Conservation (phyloP, 352 stramenopile species). For the Phytophthora pluvialis region DNA sequence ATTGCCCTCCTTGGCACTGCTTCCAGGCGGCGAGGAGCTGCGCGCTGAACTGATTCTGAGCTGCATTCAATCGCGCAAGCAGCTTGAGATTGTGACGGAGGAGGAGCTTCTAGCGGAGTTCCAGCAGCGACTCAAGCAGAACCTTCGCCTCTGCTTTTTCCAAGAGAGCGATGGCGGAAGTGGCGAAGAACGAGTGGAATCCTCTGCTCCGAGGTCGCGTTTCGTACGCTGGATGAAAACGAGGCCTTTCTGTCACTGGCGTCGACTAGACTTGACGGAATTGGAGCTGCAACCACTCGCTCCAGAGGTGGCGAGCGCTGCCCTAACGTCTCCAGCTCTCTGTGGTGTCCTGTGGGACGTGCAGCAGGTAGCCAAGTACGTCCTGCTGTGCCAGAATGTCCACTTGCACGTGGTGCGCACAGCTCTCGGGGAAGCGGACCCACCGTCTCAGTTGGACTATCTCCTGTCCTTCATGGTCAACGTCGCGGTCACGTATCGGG, state of each 20-base stretch:
- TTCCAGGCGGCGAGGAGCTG: conserved; percentile 37
- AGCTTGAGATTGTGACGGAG: conserved; percentile 46
- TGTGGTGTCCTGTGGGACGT: conserved; percentile 12
- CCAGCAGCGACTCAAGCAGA: conserved; percentile 35
- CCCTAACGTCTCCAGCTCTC: conserved; percentile 12
- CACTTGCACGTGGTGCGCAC: conserved; percentile 14
- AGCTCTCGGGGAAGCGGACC: neutral
- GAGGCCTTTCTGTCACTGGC: conserved; percentile 31
- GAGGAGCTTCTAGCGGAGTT: conserved; percentile 40
- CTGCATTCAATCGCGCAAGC: conserved; percentile 42
- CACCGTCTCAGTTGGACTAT: conserved; percentile 27
- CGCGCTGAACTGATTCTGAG: conserved; percentile 39
- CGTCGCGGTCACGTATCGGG: conserved; percentile 8
- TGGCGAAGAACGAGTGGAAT: neutral
- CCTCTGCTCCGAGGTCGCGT: neutral
- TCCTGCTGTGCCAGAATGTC: conserved; percentile 18
- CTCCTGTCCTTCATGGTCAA: conserved; percentile 39
- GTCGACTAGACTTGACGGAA: conserved; percentile 19
- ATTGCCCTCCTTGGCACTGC: conserved; percentile 42
- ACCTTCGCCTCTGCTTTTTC: conserved; percentile 58
- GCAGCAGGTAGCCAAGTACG: conserved; percentile 9
- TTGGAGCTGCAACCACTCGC: conserved; percentile 15
- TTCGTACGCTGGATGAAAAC: conserved; percentile 31
- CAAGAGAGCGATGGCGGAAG: conserved; percentile 8
- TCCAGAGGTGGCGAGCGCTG: conserved; percentile 17